These are phyloP conservation scores for Hordeum marinum DNA, from an alignment of 176 grass and related monocot genomes.

Conservation along the genomic window DNA sequence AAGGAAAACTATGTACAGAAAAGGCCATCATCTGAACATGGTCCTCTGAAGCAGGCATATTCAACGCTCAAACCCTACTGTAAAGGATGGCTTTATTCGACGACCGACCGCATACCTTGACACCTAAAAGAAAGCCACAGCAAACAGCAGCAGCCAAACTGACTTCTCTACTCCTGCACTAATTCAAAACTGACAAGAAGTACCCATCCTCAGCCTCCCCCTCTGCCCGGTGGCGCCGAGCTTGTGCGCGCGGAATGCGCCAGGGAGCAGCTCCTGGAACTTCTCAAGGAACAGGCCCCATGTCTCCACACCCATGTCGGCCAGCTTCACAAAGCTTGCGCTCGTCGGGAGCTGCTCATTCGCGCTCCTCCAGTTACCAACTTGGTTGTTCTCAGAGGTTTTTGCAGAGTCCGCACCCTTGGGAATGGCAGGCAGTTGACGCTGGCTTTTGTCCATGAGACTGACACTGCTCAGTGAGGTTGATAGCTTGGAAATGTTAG, in stretches of 20 bases:
- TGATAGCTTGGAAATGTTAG: constrained; percentile 65
- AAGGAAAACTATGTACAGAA: constrained; percentile 38
- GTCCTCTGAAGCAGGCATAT: constrained; percentile 21
- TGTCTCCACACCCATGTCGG: constrained; percentile 55
- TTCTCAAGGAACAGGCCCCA: constrained; percentile 83
- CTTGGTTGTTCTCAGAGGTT: constrained; percentile 24
- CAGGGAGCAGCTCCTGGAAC: constrained; percentile 66
- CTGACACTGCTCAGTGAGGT: constrained; percentile 54
- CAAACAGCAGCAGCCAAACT: constrained; percentile 35
- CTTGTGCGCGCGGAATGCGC: constrained; percentile 42
- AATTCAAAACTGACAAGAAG: constrained; percentile 95
- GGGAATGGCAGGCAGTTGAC: constrained; percentile 23
- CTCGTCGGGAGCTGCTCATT: constrained; percentile 58
- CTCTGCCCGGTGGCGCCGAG: constrained; percentile 34
- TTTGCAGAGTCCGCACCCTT: constrained; percentile 17
- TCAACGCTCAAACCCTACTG: constrained; percentile 21
- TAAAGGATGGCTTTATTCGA: constrained; percentile 49
- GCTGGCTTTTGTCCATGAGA: constrained; percentile 52
- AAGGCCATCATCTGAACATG: constrained; percentile 47
- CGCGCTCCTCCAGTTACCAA: constrained; percentile 61
- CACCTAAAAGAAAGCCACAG: constrained; percentile 34
- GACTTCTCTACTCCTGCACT: constrained; percentile 23
- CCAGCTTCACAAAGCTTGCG: constrained; percentile 59
- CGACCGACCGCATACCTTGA: constrained; percentile 14
- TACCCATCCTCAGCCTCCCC: constrained; percentile 68